Evolutionary conservation across 257 asterid genomes (phyloP).

Genomic region (Salvia hispanica): DNA sequence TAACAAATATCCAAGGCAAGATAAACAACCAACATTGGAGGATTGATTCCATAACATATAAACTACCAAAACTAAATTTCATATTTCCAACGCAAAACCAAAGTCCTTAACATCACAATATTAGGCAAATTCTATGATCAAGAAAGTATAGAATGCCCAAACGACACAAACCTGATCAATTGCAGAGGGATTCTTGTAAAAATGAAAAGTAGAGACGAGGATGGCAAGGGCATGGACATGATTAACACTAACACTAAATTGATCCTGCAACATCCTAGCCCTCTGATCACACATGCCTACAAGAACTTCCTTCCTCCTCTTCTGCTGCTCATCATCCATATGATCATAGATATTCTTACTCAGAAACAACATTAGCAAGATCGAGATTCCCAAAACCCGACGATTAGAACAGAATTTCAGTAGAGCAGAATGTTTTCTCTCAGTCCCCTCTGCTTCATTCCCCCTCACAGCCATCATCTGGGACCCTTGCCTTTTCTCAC

Average conservation of each 20-base stretch:
- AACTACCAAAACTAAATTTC: background rate
- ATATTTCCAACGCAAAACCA: background rate
- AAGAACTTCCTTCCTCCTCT: constrained; percentile 70
- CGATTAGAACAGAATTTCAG: constrained; percentile 39
- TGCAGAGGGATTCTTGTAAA: constrained; percentile 83
- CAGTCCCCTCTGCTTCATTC: constrained; percentile 53
- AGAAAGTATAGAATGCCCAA: constrained; percentile 9
- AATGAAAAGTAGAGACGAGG: constrained; percentile 86
- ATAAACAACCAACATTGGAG: background rate
- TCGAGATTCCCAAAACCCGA: constrained; percentile 51
- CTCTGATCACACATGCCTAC: constrained; percentile 93
- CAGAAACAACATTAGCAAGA: constrained; percentile 33
- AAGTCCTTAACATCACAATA: background rate
- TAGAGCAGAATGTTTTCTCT: constrained; percentile 48
- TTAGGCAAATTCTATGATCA: constrained; percentile 14
- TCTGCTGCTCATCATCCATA: constrained; percentile 53
- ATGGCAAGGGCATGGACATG: constrained; percentile 97
- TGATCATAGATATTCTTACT: constrained; percentile 40
- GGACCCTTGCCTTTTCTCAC: constrained; percentile 57
- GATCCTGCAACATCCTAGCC: constrained; percentile 97
- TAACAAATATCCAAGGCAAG: too few species aligned
- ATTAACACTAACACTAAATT: constrained; percentile 85
- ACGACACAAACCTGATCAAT: constrained; percentile 74
- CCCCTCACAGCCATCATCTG: constrained; percentile 61
- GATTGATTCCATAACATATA: background rate